Conservation (phyloP, 2,329 filamentous ascomycete species). For the Cercospora citrullina region DNA sequence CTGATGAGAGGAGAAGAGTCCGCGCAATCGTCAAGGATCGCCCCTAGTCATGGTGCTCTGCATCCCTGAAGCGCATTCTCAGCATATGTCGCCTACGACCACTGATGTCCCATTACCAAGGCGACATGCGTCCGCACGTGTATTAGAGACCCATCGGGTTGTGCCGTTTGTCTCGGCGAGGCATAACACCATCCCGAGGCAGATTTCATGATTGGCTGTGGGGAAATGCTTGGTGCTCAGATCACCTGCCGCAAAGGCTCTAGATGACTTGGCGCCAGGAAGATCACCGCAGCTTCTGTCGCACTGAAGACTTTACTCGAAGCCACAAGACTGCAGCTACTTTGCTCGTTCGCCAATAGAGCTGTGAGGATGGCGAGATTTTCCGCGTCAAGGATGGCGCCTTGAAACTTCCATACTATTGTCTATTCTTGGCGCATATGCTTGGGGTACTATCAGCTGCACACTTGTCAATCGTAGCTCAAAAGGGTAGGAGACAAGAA, state of each 20-base stretch:
- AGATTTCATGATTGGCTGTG: conserved; percentile 8
- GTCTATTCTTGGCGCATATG: conserved; percentile 15
- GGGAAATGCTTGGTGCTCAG: conserved; percentile 11
- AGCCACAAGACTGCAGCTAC: not conserved
- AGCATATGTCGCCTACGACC: not conserved
- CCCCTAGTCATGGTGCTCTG: not conserved
- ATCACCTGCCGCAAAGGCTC: conserved; percentile 12
- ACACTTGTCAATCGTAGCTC: conserved; percentile 10
- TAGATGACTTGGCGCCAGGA: conserved; percentile 13
- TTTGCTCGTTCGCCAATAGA: conserved; percentile 5
- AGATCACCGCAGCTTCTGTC: conserved; percentile 1
- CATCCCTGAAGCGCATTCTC: not conserved
- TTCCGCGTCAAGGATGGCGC: not conserved
- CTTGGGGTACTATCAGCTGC: conserved; percentile 12
- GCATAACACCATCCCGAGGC: conserved; percentile 6
- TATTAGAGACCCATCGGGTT: not conserved
- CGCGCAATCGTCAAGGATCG: conserved; percentile 49
- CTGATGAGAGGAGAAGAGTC: conserved; percentile 72
- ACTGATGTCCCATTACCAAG: not conserved
- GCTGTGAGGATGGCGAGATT: not conserved
- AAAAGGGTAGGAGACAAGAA: conserved; percentile 19
- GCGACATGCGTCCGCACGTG: not conserved
- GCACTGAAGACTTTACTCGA: conserved; percentile 1
- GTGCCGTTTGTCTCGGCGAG: conserved; percentile 2
- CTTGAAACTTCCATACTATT: not conserved